Evolutionary conservation across 148 eudicot genomes (phyloP).

Genomic region (Arbutus unedo): DNA sequence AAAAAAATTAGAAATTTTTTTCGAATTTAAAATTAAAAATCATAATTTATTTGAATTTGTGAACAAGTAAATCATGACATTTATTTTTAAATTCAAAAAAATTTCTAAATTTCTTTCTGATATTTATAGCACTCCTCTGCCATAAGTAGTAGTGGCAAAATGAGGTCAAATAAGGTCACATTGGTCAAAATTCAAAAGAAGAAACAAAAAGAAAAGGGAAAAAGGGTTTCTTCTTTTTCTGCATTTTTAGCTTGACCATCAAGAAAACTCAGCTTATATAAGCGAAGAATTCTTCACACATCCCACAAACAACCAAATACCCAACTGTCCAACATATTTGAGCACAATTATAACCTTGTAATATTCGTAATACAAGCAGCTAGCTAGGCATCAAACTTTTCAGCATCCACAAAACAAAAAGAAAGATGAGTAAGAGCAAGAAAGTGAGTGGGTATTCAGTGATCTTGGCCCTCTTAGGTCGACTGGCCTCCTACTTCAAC

Average conservation of each 20-base stretch:
- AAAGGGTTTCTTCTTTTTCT: not conserved
- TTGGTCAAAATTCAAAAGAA: not conserved
- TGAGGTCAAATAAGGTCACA: not conserved
- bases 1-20: no score
- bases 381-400: not conserved
- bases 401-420: not conserved
- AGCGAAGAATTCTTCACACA: constrained; percentile 1
- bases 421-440: constrained; percentile 10
- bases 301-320: not conserved
- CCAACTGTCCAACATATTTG: not conserved
- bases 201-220: no score
- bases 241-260: constrained; percentile 5
- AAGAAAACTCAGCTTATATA: constrained; percentile 13
- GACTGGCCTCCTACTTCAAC: constrained; percentile 17
- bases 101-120: no score
- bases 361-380: not conserved
- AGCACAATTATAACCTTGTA: not conserved
- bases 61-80: no score
- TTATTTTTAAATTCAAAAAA: no score
- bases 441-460: constrained; percentile 6
- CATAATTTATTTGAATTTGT: no score
- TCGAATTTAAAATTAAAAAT: no score
- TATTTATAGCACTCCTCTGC: no score
- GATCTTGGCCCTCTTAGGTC: not conserved
- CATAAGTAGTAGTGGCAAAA: no score